phyloP scores from a whole-genome alignment of 2,329 filamentous ascomycete species.

The Neurospora sp. region DNA sequence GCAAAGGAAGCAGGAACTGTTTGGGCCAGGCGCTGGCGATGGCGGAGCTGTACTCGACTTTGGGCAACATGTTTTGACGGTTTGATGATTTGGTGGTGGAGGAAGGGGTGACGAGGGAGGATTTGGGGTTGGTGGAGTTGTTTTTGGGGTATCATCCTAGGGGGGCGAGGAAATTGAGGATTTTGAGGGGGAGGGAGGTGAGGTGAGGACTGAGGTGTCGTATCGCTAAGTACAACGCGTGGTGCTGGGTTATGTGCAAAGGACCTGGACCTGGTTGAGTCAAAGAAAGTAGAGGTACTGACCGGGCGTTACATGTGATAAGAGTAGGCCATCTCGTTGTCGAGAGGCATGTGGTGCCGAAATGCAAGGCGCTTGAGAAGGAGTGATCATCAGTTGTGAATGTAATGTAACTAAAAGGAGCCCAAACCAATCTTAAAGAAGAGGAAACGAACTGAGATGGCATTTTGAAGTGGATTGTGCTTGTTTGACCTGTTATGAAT shows the following conservation, averaged over 20 bases:
- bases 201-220: too few species aligned
- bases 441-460: background rate
- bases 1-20: conserved; percentile 5
- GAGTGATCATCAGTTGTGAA: background rate
- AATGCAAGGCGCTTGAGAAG: background rate
- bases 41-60: conserved; percentile 4
- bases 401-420: background rate
- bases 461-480: background rate
- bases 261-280: background rate
- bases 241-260: too few species aligned
- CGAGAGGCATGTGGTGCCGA: background rate
- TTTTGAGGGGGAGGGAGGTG: background rate
- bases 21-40: conserved; percentile 9
- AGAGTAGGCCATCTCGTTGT: background rate
- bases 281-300: too few species aligned
- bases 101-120: conserved; percentile 1
- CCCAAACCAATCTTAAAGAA: background rate
- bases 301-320: background rate
- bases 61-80: conserved; percentile 4
- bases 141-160: conserved; percentile 8
- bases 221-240: too few species aligned
- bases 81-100: conserved; percentile 2
- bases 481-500: background rate
- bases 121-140: conserved; percentile 5
- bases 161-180: conserved; percentile 1